Percentiles rank a stretch among this genome's conserved stretches.
These are phyloP conservation scores for Boletus rufocinnamomeus DNA, from an alignment of 768 basidiomycete genomes.

Conservation along the genomic window DNA sequence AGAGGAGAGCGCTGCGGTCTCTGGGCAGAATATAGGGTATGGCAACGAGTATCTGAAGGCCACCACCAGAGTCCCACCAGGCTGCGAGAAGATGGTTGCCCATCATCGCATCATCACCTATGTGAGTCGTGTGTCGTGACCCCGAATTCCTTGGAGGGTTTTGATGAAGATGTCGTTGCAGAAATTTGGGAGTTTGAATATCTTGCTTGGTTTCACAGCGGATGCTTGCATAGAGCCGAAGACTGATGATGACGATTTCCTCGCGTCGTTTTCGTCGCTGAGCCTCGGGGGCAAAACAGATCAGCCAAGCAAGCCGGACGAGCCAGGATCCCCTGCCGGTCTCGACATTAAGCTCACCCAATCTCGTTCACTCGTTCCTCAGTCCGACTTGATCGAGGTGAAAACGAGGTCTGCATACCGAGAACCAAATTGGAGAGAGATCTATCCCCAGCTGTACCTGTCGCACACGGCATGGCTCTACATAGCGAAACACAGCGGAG, in stretches of 20 bases:
- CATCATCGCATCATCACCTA: slow-evolving; percentile 67
- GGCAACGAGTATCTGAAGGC: slow-evolving; percentile 65
- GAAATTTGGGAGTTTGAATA: slow-evolving; percentile 58
- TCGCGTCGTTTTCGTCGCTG: slow-evolving; percentile 29
- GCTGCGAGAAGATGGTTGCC: slow-evolving; percentile 52
- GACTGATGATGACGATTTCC: slow-evolving; percentile 27
- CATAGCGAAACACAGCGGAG: slow-evolving; percentile 57
- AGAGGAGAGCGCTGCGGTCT: slow-evolving; percentile 41
- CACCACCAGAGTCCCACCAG: slow-evolving; percentile 47
- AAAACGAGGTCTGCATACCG: slow-evolving; percentile 33
- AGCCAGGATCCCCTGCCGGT: not conserved
- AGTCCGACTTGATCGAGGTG: slow-evolving; percentile 39
- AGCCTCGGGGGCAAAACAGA: slow-evolving; percentile 14
- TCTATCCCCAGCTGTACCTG: slow-evolving; percentile 66
- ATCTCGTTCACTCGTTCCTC: slow-evolving; percentile 36
- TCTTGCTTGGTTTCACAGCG: slow-evolving; percentile 60
- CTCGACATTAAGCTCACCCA: slow-evolving; percentile 27
- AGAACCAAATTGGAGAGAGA: slow-evolving; percentile 56
- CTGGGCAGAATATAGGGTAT: slow-evolving; percentile 41
- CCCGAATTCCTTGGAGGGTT: not conserved
- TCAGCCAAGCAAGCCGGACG: slow-evolving; percentile 1
- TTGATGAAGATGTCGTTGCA: slow-evolving; percentile 25
- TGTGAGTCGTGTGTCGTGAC: slow-evolving; percentile 40
- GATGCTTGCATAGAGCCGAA: slow-evolving; percentile 40
- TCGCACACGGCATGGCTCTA: slow-evolving; percentile 66